Conservation (phyloP, 164 flowering plant genomes). For the Liriodendron chinense region DNA sequence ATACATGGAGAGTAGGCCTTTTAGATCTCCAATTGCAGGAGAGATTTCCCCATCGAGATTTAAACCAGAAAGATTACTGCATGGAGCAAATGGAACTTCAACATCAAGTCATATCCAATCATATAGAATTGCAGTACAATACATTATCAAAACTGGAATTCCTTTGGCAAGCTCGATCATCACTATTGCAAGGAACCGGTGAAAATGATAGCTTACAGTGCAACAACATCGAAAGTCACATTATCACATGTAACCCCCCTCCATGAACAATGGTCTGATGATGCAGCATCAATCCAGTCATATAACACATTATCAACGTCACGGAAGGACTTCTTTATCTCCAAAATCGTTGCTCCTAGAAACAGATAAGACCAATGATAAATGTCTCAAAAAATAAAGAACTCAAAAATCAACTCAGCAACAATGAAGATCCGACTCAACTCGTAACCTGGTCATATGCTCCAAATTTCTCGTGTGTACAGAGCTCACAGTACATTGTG, state of each 20-base stretch:
- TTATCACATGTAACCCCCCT: constrained; percentile 92
- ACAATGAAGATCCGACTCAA: neutral
- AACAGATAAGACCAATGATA: neutral
- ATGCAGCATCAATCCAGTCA: constrained; percentile 81
- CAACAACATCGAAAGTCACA: constrained; percentile 74
- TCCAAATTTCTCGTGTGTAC: no score
- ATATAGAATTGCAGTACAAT: no score
- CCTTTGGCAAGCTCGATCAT: no score
- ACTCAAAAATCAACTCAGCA: neutral
- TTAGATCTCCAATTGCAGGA: constrained; percentile 68
- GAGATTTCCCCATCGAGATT: constrained; percentile 93
- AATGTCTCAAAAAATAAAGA: neutral
- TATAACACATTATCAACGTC: constrained; percentile 83
- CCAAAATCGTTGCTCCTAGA: constrained; percentile 67
- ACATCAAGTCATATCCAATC: neutral
- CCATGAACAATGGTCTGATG: constrained; percentile 90
- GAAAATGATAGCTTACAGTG: constrained; percentile 54
- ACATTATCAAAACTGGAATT: neutral
- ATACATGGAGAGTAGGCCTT: constrained; percentile 52
- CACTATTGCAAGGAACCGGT: no score
- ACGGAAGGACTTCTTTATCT: constrained; percentile 81
- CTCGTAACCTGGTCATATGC: neutral
- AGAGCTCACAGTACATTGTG: no score
- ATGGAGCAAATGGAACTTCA: constrained; percentile 10
- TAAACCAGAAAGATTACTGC: constrained; percentile 80